These are phyloP conservation scores for Fusarium chaquense DNA, from an alignment of 2,329 filamentous ascomycete species.

Conservation along the genomic window DNA sequence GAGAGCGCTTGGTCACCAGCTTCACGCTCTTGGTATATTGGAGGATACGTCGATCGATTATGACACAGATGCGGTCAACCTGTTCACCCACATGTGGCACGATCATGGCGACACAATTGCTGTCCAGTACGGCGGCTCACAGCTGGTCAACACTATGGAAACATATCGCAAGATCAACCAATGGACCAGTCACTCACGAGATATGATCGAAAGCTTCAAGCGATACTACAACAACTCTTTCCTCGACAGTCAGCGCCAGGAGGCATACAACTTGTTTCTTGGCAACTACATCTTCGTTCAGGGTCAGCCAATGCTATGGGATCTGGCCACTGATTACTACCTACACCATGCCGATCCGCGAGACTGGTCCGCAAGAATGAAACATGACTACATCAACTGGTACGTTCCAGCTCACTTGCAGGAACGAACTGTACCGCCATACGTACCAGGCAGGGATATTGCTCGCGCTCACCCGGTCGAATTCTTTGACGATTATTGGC, in stretches of 20 bases:
- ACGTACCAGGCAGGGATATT: constrained; percentile 54
- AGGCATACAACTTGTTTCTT: constrained; percentile 96
- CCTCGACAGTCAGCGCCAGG: constrained; percentile 95
- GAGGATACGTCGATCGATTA: constrained; percentile 84
- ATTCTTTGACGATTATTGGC: constrained; percentile 93
- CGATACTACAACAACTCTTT: constrained; percentile 99
- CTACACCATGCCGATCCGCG: constrained; percentile 90
- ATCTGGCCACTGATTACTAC: constrained; percentile 94
- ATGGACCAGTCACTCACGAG: constrained; percentile 96
- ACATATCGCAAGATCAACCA: constrained; percentile 99
- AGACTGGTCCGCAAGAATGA: constrained; percentile 71
- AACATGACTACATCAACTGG: constrained; percentile 88
- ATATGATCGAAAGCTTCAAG: constrained; percentile 99
- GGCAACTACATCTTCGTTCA: constrained; percentile 93
- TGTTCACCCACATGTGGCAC: constrained; percentile 98
- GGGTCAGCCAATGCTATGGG: constrained; percentile 96
- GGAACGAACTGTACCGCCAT: constrained; percentile 67
- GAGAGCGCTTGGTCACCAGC: constrained; percentile 88
- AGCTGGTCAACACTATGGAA: constrained; percentile 98
- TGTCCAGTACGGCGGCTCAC: constrained; percentile 96
- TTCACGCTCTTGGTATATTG: constrained; percentile 91
- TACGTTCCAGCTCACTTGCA: constrained; percentile 81
- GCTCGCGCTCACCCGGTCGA: constrained; percentile 61
- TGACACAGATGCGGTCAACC: constrained; percentile 93
- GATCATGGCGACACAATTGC: constrained; percentile 98